Percentiles rank a stretch among this genome's conserved stretches.
These are phyloP conservation scores for Aspergillus hancockii DNA, from an alignment of 495 filamentous ascomycete species.

Conservation along the genomic window DNA sequence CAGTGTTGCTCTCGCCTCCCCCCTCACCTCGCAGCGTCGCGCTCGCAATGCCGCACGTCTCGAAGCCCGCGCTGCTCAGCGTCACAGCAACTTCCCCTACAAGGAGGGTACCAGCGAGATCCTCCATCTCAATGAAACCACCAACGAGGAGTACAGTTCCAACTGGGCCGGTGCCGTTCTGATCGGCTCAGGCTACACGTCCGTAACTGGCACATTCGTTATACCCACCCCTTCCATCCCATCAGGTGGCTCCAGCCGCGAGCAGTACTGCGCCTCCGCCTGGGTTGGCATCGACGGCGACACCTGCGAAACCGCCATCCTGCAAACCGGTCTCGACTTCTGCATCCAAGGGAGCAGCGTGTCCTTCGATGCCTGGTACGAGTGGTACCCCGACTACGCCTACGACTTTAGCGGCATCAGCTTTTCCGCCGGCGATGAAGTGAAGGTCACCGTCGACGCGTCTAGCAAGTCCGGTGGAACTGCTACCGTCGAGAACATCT, in stretches of 20 bases:
- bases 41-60: conserved; percentile 26
- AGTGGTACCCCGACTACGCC: conserved; percentile 59
- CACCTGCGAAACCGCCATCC: conserved; percentile 51
- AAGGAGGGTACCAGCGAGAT: conserved; percentile 27
- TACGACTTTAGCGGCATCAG: conserved; percentile 51
- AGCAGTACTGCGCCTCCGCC: conserved; percentile 48
- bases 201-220: conserved; percentile 49
- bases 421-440: conserved; percentile 52
- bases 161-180: conserved; percentile 60
- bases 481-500: conserved; percentile 51
- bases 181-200: conserved; percentile 44
- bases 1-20: conserved; percentile 21
- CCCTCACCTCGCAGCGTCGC: conserved; percentile 26
- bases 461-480: conserved; percentile 43
- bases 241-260: conserved; percentile 35
- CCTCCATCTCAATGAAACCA: conserved; percentile 25
- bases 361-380: conserved; percentile 57
- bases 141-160: conserved; percentile 42
- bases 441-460: conserved; percentile 52
- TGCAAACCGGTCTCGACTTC: conserved; percentile 61
- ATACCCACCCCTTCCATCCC: conserved; percentile 49
- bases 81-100: conserved; percentile 27
- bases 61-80: conserved; percentile 12
- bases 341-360: conserved; percentile 33
- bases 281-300: conserved; percentile 62